Evolutionary conservation across 768 basidiomycete genomes (phyloP).

Genomic region (Sarcomyxa edulis): DNA sequence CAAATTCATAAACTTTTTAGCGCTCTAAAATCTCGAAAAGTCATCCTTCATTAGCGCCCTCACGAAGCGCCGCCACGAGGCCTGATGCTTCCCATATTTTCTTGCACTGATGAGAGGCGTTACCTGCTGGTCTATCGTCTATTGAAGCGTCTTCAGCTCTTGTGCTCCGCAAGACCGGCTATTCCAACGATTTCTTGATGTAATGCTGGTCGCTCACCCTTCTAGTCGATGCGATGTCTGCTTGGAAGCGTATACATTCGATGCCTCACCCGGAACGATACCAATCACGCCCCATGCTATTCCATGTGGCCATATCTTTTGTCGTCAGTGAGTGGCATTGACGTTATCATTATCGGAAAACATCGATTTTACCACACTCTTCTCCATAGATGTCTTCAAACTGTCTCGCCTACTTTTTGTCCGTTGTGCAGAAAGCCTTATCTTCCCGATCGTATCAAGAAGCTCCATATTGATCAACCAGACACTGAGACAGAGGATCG

Average conservation of each 20-base stretch:
- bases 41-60: no score
- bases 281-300: conserved; percentile 61
- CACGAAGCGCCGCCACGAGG: no score
- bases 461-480: conserved; percentile 58
- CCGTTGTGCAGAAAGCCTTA: conserved; percentile 66
- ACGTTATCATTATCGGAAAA: conserved; percentile 1
- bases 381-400: conserved; percentile 45
- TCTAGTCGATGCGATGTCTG: conserved; percentile 76
- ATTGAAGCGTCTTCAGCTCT: conserved; percentile 19
- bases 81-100: no score
- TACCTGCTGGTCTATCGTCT: no score
- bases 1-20: no score
- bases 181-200: no score
- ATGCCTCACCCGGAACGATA: no score
- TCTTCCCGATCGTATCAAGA: conserved; percentile 52
- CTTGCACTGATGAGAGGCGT: no score
- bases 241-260: conserved; percentile 57
- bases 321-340: conserved; percentile 48
- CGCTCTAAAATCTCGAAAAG: no score
- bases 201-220: conserved; percentile 59
- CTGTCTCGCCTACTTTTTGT: conserved; percentile 46
- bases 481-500: conserved; percentile 19
- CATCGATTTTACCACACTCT: conserved; percentile 7
- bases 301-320: conserved; percentile 76
- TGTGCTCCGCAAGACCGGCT: no score